Percentiles rank a stretch among this genome's conserved stretches.
phyloP scores from a whole-genome alignment of 208 protist genomes.

The Acanthamoeba castellanii region DNA sequence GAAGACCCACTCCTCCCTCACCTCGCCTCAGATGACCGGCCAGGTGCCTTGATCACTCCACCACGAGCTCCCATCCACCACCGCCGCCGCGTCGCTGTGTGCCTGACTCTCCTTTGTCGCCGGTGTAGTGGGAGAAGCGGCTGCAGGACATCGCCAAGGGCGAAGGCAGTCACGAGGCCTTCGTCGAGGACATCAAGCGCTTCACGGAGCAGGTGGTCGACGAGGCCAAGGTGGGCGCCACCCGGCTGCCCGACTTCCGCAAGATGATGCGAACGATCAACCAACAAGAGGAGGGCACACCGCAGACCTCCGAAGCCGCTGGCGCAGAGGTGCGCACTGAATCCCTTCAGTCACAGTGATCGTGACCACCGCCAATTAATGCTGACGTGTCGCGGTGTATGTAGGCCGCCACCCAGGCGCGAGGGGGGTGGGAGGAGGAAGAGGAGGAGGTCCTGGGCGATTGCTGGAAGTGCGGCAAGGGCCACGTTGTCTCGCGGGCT shows the following conservation, averaged over 20 bases:
- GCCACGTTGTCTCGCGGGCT: neutral
- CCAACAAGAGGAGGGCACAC: constrained; percentile 13
- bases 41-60: neutral
- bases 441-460: constrained; percentile 40
- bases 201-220: constrained; percentile 39
- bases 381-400: neutral
- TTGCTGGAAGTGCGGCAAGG: constrained; percentile 72
- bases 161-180: neutral
- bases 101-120: neutral
- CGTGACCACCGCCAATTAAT: neutral
- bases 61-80: neutral
- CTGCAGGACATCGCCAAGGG: constrained; percentile 66
- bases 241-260: constrained; percentile 14
- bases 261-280: constrained; percentile 53
- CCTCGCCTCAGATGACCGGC: constrained; percentile 52
- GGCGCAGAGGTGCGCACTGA: neutral
- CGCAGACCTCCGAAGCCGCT: neutral
- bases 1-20: constrained; percentile 49
- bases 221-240: constrained; percentile 63
- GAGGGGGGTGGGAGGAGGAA: neutral
- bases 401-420: neutral
- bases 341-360: too few relatives aligned
- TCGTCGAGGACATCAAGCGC: constrained; percentile 67
- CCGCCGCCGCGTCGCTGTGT: too few relatives aligned
- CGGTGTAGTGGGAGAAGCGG: constrained; percentile 45